Percentiles rank a stretch among this genome's conserved stretches.
phyloP scores from a whole-genome alignment of 495 filamentous ascomycete species.

The Aspergillus steynii region DNA sequence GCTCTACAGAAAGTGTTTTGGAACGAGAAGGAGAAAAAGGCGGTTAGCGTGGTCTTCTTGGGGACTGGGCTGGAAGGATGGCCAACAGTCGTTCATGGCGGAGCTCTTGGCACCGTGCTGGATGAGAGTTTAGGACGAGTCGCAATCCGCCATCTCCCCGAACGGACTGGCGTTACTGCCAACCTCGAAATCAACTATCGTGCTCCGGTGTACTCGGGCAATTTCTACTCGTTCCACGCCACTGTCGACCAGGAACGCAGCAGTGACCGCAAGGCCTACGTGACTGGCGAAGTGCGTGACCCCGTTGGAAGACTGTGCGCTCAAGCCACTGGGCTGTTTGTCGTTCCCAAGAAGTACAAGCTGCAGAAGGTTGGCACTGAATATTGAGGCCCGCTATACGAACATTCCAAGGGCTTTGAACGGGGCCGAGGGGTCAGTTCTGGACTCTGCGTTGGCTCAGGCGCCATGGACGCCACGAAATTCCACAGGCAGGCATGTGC shows the following conservation, averaged over 20 bases:
- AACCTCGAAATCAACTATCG: constrained; percentile 66
- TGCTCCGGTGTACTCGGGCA: constrained; percentile 53
- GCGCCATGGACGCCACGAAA: not conserved
- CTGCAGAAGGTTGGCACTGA: constrained; percentile 43
- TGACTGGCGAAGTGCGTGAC: constrained; percentile 54
- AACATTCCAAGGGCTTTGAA: not conserved
- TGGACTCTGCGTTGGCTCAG: not conserved
- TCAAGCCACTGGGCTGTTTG: constrained; percentile 62
- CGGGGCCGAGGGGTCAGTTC: not conserved
- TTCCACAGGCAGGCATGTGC: not conserved
- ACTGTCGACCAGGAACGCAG: constrained; percentile 46
- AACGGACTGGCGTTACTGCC: constrained; percentile 58
- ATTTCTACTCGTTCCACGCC: constrained; percentile 65
- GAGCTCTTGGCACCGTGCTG: constrained; percentile 67
- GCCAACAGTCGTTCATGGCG: constrained; percentile 79
- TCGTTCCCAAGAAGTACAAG: constrained; percentile 56
- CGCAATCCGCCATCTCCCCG: constrained; percentile 41
- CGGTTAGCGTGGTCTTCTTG: constrained; percentile 61
- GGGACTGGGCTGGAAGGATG: constrained; percentile 65
- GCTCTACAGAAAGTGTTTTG: constrained; percentile 47
- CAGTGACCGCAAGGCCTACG: constrained; percentile 64
- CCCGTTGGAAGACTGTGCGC: constrained; percentile 54
- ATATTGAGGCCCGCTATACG: constrained; percentile 31
- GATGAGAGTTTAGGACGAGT: constrained; percentile 59
- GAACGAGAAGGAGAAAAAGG: constrained; percentile 47